Evolutionary conservation across 768 basidiomycete genomes (phyloP), one percentile per base, ranked within the genome.

Genomic region (Symmetrospora coprosmae): DNA sequence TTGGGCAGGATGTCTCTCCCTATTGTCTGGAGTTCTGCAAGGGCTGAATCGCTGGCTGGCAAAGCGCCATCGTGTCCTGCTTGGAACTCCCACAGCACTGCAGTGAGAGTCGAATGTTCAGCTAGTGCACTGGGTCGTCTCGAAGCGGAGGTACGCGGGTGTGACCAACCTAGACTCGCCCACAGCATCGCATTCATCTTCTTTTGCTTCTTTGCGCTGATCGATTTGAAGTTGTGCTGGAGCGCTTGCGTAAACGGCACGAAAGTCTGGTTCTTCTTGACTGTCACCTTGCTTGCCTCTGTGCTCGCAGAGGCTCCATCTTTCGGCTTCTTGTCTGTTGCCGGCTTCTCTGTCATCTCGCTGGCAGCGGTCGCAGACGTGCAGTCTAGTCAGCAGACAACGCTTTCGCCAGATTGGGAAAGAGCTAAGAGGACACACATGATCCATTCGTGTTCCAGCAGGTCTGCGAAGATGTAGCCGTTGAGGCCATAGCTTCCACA

Each of bases 381-480:
- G n/a, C n/a, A 17, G 35, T 19, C 40, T 49, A n/a, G 39, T 27
- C 30, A n/a, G 46, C 31, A 28, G 21, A 37, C 13, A 25, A 17
- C 41, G 16, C 40, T 3, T 30, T 16, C 19, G 16, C 17, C 17
- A 47, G 37, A 25, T 25, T 43, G 31, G 31, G 37, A 51, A 35
- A 31, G 43, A 31, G 35, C 47, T 37, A 38, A 72, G 9, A 21
- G 30, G n/a, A 61, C 90, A 74, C 74, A 91, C 92, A 83, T 80
- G 45, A 94, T 81, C 71, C 84, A 88, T 63, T 89, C 83, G 68
- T 94, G 92, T 56, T 80, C 77, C 59, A 90, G 76, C 56, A 99
- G 77, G 71, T 97, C 91, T 64, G 87, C 88, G 70, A 96, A 94
- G 68, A 94, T 87, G 73, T 88, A 99, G 16, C 92, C 92, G 45